A percentile compares a stretch with the other conserved stretches of the same genome.
Conservation (phyloP, 495 filamentous ascomycete genomes). For the Penicillium bovifimosum region DNA sequence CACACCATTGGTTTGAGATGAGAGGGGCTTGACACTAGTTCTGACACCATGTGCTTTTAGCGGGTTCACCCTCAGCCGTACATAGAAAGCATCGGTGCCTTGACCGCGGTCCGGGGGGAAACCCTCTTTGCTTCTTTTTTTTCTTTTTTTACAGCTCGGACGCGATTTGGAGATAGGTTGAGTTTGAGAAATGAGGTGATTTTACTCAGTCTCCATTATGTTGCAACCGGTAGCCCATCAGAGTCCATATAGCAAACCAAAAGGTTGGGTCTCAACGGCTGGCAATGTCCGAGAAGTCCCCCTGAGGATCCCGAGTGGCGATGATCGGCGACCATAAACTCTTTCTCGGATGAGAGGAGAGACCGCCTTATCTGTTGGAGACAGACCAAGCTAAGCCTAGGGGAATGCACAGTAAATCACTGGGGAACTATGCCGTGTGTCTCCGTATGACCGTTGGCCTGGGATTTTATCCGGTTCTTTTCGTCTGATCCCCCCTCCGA, state of each 20-base stretch:
- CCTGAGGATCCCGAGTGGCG: slow-evolving; percentile 1
- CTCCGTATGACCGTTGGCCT: neutral
- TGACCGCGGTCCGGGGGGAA: neutral
- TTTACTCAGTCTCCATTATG: neutral
- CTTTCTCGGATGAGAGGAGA: neutral
- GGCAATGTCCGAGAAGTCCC: neutral
- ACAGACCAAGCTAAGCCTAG: too few relatives aligned
- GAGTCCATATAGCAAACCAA: too few relatives aligned
- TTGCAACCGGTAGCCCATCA: too few relatives aligned
- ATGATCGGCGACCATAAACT: slow-evolving; percentile 14
- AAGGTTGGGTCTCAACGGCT: neutral
- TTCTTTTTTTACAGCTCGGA: neutral
- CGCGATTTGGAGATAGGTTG: neutral
- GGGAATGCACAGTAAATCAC: neutral
- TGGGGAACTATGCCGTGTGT: neutral
- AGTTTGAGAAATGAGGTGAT: slow-evolving; percentile 1
- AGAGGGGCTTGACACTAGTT: slow-evolving; percentile 17
- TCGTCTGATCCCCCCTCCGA: neutral
- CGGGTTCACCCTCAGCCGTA: slow-evolving; percentile 6
- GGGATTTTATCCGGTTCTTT: neutral
- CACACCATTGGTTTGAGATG: slow-evolving; percentile 16
- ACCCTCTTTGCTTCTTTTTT: too few relatives aligned
- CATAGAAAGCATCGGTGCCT: neutral
- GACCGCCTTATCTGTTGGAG: neutral
- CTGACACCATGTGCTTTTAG: slow-evolving; percentile 15